Evolutionary conservation across 257 asterid species (phyloP).

Genomic region (Fraxinus americana): DNA sequence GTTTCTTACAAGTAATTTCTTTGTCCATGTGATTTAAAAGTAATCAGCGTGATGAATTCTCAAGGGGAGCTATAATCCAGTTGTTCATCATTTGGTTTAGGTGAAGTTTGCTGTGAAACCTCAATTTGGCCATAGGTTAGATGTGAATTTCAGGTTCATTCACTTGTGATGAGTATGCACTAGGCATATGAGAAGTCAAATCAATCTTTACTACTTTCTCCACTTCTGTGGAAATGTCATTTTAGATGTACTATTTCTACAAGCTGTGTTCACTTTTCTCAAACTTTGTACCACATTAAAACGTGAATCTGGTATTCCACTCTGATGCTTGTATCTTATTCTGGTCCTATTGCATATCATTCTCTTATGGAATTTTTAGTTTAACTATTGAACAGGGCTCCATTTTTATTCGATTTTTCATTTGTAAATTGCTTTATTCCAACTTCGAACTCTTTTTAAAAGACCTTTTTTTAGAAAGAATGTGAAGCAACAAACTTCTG

Average conservation of each 20-base stretch:
- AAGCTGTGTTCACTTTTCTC: not conserved
- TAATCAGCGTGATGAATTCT: not conserved
- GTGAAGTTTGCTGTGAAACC: not conserved
- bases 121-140: not conserved
- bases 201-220: not conserved
- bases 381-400: conserved; percentile 3
- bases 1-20: not conserved
- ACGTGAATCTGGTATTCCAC: conserved; percentile 1
- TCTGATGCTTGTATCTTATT: conserved; percentile 9
- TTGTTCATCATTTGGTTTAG: not conserved
- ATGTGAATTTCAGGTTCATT: conserved; percentile 6
- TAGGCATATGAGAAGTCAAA: not conserved
- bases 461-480: conserved; percentile 17
- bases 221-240: not conserved
- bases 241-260: not conserved
- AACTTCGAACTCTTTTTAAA: not conserved
- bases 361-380: not conserved
- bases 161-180: not conserved
- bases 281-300: not conserved
- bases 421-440: not conserved
- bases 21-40: not conserved
- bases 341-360: conserved; percentile 15
- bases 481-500: conserved; percentile 13
- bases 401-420: conserved; percentile 13
- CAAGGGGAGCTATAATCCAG: not conserved